Evolutionary conservation across 257 asterid species (phyloP).

Genomic region (Misopates orontium): DNA sequence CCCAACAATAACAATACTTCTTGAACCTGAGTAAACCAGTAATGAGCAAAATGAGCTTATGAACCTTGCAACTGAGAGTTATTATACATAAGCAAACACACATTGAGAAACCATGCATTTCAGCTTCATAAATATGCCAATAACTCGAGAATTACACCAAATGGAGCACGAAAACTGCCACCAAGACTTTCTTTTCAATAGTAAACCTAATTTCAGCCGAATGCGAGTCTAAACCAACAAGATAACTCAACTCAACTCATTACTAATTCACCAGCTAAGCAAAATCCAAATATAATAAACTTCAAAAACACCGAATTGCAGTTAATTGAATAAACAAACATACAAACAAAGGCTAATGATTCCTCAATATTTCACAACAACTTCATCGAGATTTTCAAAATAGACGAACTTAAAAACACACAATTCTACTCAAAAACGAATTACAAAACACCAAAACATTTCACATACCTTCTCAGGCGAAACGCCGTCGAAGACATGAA

Average conservation of each 20-base stretch:
- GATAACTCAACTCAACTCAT: neutral
- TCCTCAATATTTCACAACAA: neutral
- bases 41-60: neutral
- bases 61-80: conserved; percentile 8
- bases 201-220: neutral
- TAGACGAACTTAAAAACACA: neutral
- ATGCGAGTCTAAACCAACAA: neutral
- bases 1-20: conserved; percentile 86
- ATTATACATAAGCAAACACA: neutral
- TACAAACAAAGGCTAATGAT: neutral
- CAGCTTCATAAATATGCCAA: neutral
- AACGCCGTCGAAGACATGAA: conserved; percentile 83
- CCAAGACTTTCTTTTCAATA: neutral
- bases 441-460: neutral
- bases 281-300: neutral
- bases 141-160: conserved; percentile 3
- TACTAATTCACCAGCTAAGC: neutral
- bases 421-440: neutral
- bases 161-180: neutral
- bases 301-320: neutral
- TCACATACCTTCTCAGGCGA: conserved; percentile 78
- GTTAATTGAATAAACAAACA: neutral
- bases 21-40: conserved; percentile 58
- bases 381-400: neutral
- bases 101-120: neutral